These are phyloP conservation scores for Phytophthora fragariae DNA, from an alignment of 352 stramenopile species.

Conservation along the genomic window DNA sequence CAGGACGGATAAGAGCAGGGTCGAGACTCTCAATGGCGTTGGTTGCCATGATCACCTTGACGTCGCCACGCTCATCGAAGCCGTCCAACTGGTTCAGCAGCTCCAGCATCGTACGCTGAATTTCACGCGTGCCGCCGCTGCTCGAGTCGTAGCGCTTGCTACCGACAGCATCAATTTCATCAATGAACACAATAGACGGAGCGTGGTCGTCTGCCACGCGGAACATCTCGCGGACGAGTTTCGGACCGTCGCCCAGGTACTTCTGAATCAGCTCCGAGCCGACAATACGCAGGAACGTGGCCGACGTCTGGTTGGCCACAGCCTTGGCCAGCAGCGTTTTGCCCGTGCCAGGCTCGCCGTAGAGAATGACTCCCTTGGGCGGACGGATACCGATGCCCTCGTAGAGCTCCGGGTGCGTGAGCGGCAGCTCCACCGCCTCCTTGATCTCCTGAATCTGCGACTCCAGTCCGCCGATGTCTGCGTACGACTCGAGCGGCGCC, in stretches of 20 bases:
- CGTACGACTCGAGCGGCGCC: constrained; percentile 99
- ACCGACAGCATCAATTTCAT: constrained; percentile 99
- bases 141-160: constrained; percentile 99
- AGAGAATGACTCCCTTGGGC: constrained; percentile 99
- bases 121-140: constrained; percentile 97
- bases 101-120: constrained; percentile 99
- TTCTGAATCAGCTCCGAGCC: constrained; percentile 99
- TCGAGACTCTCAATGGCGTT: constrained; percentile 99
- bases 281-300: constrained; percentile 99
- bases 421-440: constrained; percentile 96
- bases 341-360: constrained; percentile 99
- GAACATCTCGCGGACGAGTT: constrained; percentile 99
- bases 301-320: constrained; percentile 99
- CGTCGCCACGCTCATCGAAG: constrained; percentile 99
- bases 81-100: constrained; percentile 98
- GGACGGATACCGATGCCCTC: constrained; percentile 99
- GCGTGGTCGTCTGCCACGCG: constrained; percentile 98
- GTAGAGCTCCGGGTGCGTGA: constrained; percentile 99
- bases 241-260: constrained; percentile 99
- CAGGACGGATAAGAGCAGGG: constrained; percentile 98
- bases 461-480: constrained; percentile 99
- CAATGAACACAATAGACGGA: constrained; percentile 99
- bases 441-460: constrained; percentile 97
- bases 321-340: constrained; percentile 99
- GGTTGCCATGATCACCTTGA: constrained; percentile 99